Evolutionary conservation across 768 basidiomycete species (phyloP).

Genomic region (Termitomyces sp.): DNA sequence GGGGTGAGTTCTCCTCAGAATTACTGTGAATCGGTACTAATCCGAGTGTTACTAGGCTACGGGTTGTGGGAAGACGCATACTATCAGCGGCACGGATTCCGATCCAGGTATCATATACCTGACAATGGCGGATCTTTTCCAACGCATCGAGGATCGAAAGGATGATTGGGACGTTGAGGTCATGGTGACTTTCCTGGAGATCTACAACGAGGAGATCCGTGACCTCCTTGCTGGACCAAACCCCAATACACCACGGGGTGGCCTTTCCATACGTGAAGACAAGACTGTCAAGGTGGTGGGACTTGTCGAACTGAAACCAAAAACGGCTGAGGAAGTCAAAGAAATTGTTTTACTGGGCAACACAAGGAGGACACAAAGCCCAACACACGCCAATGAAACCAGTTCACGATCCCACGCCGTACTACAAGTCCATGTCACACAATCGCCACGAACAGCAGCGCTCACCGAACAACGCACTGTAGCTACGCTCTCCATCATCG

Average conservation of each 20-base stretch:
- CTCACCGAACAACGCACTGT: constrained; percentile 79
- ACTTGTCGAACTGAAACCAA: constrained; percentile 78
- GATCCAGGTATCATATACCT: constrained; percentile 95
- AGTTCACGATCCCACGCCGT: constrained; percentile 98
- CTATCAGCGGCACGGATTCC: constrained; percentile 86
- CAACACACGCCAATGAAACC: constrained; percentile 94
- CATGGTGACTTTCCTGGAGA: constrained; percentile 93
- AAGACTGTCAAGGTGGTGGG: constrained; percentile 88
- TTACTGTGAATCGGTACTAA: constrained; percentile 13
- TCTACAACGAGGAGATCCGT: constrained; percentile 98
- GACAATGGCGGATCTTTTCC: constrained; percentile 96
- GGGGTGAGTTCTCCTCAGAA: constrained; percentile 52
- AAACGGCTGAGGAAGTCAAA: constrained; percentile 89
- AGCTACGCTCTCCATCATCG: constrained; percentile 95
- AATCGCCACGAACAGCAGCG: constrained; percentile 81
- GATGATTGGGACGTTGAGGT: constrained; percentile 88
- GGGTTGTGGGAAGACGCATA: constrained; percentile 99
- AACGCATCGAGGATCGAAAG: constrained; percentile 81
- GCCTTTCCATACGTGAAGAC: constrained; percentile 92
- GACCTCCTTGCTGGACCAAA: constrained; percentile 84
- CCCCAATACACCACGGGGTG: constrained; percentile 65
- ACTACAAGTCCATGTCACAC: constrained; percentile 90
- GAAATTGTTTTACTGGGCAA: constrained; percentile 90
- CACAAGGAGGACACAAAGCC: constrained; percentile 82
- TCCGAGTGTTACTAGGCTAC: constrained; percentile 65